Percentiles rank a stretch among this genome's conserved stretches.
Conservation (phyloP, 371 early-diverging fungal species). For the Coemansia sp. region DNA sequence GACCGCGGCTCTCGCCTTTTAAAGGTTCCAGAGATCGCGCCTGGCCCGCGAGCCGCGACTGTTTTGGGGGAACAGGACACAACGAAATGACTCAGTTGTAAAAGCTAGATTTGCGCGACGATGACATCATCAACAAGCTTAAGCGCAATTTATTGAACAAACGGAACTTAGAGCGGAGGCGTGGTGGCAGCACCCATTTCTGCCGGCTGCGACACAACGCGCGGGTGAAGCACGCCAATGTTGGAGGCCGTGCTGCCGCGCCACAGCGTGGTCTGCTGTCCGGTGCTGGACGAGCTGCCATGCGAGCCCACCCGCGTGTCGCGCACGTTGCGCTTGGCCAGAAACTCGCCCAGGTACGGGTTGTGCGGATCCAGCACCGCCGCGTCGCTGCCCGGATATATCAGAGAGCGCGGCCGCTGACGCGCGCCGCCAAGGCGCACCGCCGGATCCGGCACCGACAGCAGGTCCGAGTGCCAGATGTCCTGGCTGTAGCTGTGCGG, state of each 20-base stretch:
- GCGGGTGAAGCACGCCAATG: conserved; percentile 7
- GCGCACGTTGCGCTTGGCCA: conserved; percentile 23
- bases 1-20: neutral
- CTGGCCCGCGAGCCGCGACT: too few relatives aligned
- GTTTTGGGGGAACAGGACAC: neutral
- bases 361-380: conserved; percentile 30
- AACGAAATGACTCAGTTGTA: conserved; percentile 1
- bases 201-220: conserved; percentile 24
- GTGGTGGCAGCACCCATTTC: neutral
- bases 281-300: conserved; percentile 15
- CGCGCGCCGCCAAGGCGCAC: neutral
- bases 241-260: conserved; percentile 12
- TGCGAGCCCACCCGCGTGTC: conserved; percentile 25
- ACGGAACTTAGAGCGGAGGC: neutral
- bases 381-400: conserved; percentile 6
- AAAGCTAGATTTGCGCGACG: neutral
- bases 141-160: neutral
- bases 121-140: neutral
- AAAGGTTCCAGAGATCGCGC: neutral
- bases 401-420: conserved; percentile 40
- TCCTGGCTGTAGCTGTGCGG: conserved; percentile 17
- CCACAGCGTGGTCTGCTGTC: conserved; percentile 20
- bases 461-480: conserved; percentile 40
- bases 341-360: conserved; percentile 41
- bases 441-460: conserved; percentile 36